These are phyloP conservation scores for Verticillium albo-atrum DNA, from an alignment of 2,329 filamentous ascomycete species.

Conservation along the genomic window DNA sequence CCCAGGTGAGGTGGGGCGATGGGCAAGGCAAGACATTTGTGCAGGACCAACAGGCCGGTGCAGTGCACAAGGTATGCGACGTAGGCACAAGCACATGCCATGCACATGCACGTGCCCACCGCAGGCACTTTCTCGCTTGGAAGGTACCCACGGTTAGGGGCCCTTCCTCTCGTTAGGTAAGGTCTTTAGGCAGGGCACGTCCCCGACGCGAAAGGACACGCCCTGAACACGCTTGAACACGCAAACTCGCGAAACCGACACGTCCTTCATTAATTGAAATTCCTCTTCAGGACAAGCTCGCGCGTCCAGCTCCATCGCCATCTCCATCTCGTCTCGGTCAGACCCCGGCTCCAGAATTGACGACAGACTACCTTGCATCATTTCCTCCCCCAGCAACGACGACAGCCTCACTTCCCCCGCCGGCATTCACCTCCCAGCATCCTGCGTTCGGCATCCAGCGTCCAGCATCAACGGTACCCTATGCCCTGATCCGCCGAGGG, in stretches of 20 bases:
- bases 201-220: neutral
- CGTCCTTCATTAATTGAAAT: slow-evolving; percentile 23
- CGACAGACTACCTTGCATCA: neutral
- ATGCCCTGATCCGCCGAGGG: neutral
- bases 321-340: neutral
- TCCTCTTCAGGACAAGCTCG: slow-evolving; percentile 6
- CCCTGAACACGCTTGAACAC: slow-evolving; percentile 16
- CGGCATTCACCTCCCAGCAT: neutral
- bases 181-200: neutral
- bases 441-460: neutral
- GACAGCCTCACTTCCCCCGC: neutral
- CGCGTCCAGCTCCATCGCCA: neutral
- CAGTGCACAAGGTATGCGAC: too few species aligned
- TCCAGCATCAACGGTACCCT: too few species aligned
- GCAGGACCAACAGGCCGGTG: neutral
- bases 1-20: neutral
- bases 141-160: neutral
- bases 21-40: neutral
- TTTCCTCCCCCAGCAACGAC: neutral
- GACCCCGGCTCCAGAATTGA: neutral
- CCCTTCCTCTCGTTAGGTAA: too few species aligned
- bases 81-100: too few species aligned
- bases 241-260: slow-evolving; percentile 40
- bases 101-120: neutral
- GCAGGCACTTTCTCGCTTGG: neutral